phyloP scores from a whole-genome alignment of 495 filamentous ascomycete species.

The Hypoxylon intermedium region DNA sequence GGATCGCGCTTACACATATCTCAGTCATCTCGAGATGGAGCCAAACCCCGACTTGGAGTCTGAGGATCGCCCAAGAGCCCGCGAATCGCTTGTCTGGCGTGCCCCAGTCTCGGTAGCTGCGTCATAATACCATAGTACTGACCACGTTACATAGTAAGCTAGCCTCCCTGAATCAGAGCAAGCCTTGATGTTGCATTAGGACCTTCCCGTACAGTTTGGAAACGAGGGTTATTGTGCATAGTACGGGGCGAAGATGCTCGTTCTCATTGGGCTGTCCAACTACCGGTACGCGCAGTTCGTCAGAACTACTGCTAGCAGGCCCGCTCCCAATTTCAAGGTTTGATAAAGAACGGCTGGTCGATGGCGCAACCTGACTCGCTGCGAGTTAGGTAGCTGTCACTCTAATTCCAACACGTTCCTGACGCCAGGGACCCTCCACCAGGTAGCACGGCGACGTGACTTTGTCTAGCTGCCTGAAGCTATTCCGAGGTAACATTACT shows the following conservation, averaged over 20 bases:
- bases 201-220: too few relatives aligned
- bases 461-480: constrained; percentile 1
- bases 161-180: not conserved
- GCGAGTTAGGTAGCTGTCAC: constrained; percentile 11
- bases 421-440: constrained; percentile 1
- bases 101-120: not conserved
- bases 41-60: not conserved
- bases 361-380: not conserved
- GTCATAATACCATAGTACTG: not conserved
- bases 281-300: not conserved
- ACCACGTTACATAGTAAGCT: too few relatives aligned
- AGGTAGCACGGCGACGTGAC: not conserved
- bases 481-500: constrained; percentile 9
- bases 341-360: not conserved
- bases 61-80: not conserved
- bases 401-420: constrained; percentile 24
- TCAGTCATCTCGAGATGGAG: not conserved
- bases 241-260: too few relatives aligned
- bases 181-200: not conserved
- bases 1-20: not conserved
- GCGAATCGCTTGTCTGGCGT: not conserved
- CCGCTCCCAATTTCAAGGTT: not conserved
- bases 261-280: not conserved
- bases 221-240: too few relatives aligned
- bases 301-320: not conserved